A percentile compares a stretch with the other conserved stretches of the same genome.
Evolutionary conservation across 306 rosid species (phyloP).

Genomic region (Alnus rubra): DNA sequence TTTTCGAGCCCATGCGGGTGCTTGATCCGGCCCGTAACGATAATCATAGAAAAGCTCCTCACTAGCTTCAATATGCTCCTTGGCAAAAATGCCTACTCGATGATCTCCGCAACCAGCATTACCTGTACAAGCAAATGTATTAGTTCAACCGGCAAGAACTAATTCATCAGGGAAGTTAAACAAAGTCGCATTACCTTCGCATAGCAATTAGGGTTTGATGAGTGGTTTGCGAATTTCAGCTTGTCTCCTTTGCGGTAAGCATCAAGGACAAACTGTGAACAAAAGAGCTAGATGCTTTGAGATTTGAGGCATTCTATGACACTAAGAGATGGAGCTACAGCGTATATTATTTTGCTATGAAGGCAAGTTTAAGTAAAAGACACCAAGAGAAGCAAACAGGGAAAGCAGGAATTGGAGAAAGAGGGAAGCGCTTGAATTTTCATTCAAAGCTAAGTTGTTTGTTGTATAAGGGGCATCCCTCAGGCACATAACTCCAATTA

Average conservation of each 20-base stretch:
- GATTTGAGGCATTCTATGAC: neutral
- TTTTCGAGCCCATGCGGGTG: slow-evolving; percentile 89
- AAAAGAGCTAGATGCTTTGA: slow-evolving; percentile 31
- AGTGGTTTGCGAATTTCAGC: slow-evolving; percentile 97
- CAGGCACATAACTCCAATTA: slow-evolving; percentile 1
- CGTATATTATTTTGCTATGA: slow-evolving; percentile 10
- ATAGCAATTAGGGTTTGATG: slow-evolving; percentile 89
- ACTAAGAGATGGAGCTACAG: slow-evolving; percentile 19
- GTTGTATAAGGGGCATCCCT: neutral
- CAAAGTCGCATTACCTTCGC: slow-evolving; percentile 63
- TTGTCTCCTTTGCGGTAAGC: slow-evolving; percentile 99
- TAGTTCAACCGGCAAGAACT: slow-evolving; percentile 18
- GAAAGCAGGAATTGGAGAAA: slow-evolving; percentile 4
- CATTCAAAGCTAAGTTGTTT: neutral
- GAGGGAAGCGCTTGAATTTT: slow-evolving; percentile 4
- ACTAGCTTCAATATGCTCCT: slow-evolving; percentile 86
- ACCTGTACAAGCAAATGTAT: slow-evolving; percentile 53
- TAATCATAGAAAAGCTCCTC: slow-evolving; percentile 97
- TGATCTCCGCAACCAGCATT: slow-evolving; percentile 99
- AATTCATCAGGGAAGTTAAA: slow-evolving; percentile 16
- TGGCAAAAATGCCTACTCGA: slow-evolving; percentile 94
- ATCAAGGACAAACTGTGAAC: slow-evolving; percentile 85
- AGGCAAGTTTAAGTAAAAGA: slow-evolving; percentile 19
- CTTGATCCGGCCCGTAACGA: slow-evolving; percentile 87
- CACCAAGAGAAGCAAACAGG: slow-evolving; percentile 7